Conservation (phyloP, 129 eudicot species). For the Gnaphalium uliginosum region DNA sequence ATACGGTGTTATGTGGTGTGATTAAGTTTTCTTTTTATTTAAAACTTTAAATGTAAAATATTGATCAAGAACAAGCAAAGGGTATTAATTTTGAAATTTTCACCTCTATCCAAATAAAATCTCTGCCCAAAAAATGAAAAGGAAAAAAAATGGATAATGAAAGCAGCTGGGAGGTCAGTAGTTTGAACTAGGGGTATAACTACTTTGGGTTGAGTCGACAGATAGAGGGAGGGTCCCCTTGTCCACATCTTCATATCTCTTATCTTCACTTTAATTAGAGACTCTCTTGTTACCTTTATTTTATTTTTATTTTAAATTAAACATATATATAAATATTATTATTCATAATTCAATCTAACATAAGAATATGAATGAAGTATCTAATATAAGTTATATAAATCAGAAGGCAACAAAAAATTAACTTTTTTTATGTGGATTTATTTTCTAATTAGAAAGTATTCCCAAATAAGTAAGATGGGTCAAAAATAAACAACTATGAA, state of each 20-base stretch:
- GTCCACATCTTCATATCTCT: constrained; percentile 18
- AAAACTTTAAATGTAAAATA: neutral
- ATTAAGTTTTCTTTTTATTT: too few species aligned
- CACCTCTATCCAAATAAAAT: neutral
- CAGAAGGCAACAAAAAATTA: too few species aligned
- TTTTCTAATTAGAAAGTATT: too few species aligned
- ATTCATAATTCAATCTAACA: too few species aligned
- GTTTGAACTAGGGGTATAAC: constrained; percentile 39
- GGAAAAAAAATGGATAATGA: constrained; percentile 8
- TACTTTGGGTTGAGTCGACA: constrained; percentile 39
- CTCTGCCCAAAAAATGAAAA: neutral
- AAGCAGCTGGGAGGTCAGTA: constrained; percentile 25
- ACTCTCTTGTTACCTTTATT: neutral
- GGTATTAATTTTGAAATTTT: constrained; percentile 3
- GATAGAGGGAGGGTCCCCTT: constrained; percentile 41
- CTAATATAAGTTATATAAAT: too few species aligned
- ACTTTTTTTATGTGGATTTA: too few species aligned
- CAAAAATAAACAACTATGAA: too few species aligned
- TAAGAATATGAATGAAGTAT: too few species aligned
- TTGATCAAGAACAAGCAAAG: neutral
- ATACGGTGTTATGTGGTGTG: too few species aligned
- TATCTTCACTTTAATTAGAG: constrained; percentile 24
- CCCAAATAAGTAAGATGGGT: neutral
- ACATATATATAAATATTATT: too few species aligned
- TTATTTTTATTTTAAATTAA: neutral